Percentiles rank a stretch among this genome's conserved stretches.
Conservation (phyloP, 768 basidiomycete genomes). For the Cyclocybe cylindracea region DNA sequence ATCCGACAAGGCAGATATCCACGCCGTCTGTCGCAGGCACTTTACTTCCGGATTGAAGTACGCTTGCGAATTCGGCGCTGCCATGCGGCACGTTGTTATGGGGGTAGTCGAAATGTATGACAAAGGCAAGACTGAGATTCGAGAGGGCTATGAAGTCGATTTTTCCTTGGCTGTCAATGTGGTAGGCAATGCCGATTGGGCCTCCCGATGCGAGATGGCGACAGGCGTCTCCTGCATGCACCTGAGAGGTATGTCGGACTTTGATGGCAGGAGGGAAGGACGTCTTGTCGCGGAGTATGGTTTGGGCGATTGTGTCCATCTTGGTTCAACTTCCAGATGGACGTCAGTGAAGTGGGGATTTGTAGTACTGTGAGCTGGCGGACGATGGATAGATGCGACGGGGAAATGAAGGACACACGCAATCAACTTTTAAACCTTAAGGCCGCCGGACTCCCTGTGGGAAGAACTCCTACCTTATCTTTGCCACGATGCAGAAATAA, state of each 20-base stretch:
- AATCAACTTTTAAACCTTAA: no score
- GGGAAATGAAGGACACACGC: no score
- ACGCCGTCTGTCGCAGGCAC: background rate
- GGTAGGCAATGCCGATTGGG: conserved; percentile 9
- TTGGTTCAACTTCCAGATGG: no score
- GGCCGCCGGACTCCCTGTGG: no score
- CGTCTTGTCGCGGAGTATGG: no score
- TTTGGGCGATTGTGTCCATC: no score
- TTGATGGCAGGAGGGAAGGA: conserved; percentile 4
- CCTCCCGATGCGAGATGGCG: background rate
- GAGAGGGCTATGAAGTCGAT: conserved; percentile 15
- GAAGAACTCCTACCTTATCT: no score
- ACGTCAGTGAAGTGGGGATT: no score
- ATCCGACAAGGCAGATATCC: conserved; percentile 29
- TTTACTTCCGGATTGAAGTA: background rate
- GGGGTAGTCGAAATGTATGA: conserved; percentile 3
- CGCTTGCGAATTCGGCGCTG: background rate
- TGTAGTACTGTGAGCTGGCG: no score
- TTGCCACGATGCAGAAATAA: no score
- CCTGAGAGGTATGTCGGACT: conserved; percentile 1
- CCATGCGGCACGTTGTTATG: background rate
- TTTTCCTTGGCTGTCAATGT: conserved; percentile 5
- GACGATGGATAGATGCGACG: no score
- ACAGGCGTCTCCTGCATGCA: conserved; percentile 9
- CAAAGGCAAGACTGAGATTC: background rate